These are phyloP conservation scores for Tetracladium maxilliforme DNA, from an alignment of 2,329 filamentous ascomycete species.

Conservation along the genomic window DNA sequence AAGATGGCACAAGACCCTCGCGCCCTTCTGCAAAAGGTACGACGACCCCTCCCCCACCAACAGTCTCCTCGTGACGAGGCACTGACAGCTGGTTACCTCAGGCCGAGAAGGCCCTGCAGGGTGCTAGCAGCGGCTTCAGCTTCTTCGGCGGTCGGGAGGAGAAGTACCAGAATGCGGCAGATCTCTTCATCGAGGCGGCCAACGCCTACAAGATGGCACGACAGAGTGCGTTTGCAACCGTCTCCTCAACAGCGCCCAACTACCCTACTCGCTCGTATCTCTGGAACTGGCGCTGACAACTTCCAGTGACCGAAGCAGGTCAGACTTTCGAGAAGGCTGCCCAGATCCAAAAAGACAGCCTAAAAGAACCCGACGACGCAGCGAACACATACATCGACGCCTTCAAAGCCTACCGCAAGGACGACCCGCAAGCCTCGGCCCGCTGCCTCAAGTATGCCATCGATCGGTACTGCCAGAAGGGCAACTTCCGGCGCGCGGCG, in stretches of 20 bases:
- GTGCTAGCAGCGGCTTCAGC: conserved; percentile 69
- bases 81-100: conserved; percentile 21
- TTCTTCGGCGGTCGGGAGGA: conserved; percentile 79
- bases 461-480: conserved; percentile 73
- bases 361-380: conserved; percentile 86
- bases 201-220: conserved; percentile 87
- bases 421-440: conserved; percentile 69
- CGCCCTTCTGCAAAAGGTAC: conserved; percentile 64
- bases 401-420: conserved; percentile 87
- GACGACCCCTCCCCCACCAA: conserved; percentile 14
- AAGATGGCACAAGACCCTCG: conserved; percentile 65
- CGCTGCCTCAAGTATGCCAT: conserved; percentile 69
- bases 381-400: conserved; percentile 81
- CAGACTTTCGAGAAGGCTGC: conserved; percentile 78
- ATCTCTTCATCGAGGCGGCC: conserved; percentile 75
- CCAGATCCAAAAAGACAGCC: conserved; percentile 60
- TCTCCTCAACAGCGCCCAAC: neutral
- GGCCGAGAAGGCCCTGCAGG: conserved; percentile 73
- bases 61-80: conserved; percentile 7
- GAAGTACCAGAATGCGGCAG: conserved; percentile 80
- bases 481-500: conserved; percentile 82
- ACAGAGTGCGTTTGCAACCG: conserved; percentile 41
- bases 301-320: conserved; percentile 67
- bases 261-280: conserved; percentile 2
- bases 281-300: conserved; percentile 2